These are phyloP conservation scores for Casuarina cunninghamiana DNA, from an alignment of 306 rosid species.

Conservation along the genomic window DNA sequence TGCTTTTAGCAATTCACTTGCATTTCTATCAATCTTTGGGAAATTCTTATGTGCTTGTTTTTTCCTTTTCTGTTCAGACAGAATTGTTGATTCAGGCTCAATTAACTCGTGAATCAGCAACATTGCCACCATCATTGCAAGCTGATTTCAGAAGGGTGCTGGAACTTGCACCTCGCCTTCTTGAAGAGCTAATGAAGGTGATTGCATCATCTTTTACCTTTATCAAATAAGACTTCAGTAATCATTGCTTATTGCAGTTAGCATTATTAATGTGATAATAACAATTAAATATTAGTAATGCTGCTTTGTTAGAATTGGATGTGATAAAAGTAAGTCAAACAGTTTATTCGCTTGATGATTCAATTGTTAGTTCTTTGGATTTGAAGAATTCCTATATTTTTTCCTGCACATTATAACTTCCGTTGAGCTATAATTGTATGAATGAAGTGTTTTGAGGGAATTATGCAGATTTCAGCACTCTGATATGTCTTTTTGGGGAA, in stretches of 20 bases:
- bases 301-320: not conserved
- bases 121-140: conserved; percentile 72
- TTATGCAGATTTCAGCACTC: not conserved
- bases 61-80: conserved; percentile 57
- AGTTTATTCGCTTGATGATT: not conserved
- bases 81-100: conserved; percentile 97
- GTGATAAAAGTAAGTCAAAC: not conserved
- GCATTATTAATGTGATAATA: not conserved
- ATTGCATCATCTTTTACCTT: conserved; percentile 28
- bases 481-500: not conserved
- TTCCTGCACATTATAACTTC: not conserved
- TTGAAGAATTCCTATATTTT: not conserved
- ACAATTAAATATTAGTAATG: not conserved
- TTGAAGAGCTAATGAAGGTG: conserved; percentile 99
- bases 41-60: conserved; percentile 26
- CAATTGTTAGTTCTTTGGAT: not conserved
- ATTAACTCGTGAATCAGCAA: conserved; percentile 72
- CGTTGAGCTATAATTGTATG: not conserved
- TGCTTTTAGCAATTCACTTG: conserved; percentile 8
- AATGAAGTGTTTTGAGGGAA: not conserved
- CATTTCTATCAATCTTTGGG: conserved; percentile 17
- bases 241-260: conserved; percentile 20
- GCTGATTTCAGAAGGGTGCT: conserved; percentile 80
- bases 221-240: conserved; percentile 11
- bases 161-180: conserved; percentile 94